Evolutionary conservation across 2,329 filamentous ascomycete genomes (phyloP), one percentile per base, ranked within the genome.

Genomic region (Ascochyta koolunga): DNA sequence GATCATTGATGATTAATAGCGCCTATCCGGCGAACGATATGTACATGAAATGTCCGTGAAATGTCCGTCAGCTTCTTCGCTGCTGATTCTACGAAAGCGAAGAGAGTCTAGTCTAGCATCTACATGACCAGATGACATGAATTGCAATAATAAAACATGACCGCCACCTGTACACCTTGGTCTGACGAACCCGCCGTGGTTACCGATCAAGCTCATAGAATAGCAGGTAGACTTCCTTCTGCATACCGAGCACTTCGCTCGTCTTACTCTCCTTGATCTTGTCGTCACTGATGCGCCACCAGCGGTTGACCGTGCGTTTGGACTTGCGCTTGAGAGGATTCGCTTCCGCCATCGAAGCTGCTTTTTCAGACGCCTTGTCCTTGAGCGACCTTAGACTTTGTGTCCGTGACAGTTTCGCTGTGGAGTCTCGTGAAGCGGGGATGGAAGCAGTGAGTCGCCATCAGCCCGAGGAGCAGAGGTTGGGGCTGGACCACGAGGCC

Each of bases 281-380:
- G 62, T 99, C 95, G 72, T 99, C 95, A 61, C 93, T 97, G 62
- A 99, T 96, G 31, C 95, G 86, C 95, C 95, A 99, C 95, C 95
- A 99, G 35, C 89, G 86, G 68, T 96, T 89, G 38, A 82, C 83
- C 11, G 79, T 76, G 68, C 85, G 86, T 62, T 82, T 84, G 13
- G 65, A 56, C 56, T 83, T 85, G 63, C 84, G 86, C 59, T 79
- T 84, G 31, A 81, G 47, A 3, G 66, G 65, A 18, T 64, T 66
- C 1, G 44, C 54, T 5, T 73, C 82, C 0, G 83, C 82, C 7
- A 86, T 80, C 0, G 68, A 68, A 2, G 71, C 61, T 1, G 69
- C 64, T 19, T 61, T 65, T 40, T 64, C 63, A 1, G 65, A 59
- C 8, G 69, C 69, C 22, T 71, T 74, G 27, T 72, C 71, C 38